Conservation (phyloP, 1,284 basidiomycete genomes). For the Leccinum subfulvum region DNA sequence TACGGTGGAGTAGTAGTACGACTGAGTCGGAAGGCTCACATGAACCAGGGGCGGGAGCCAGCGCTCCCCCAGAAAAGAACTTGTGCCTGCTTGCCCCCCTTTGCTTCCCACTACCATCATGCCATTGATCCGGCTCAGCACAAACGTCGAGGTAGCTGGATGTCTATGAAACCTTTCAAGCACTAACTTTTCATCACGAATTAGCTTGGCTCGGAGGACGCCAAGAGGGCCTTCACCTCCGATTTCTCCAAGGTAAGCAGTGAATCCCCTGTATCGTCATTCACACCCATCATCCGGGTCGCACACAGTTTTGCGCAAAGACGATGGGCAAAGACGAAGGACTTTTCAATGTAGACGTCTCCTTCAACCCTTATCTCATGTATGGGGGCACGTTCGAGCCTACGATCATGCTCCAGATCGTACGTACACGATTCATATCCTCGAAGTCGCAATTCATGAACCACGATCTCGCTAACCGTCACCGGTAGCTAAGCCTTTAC, state of each 20-base stretch:
- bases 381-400: slow-evolving; percentile 64
- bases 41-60: not conserved
- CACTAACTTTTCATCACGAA: not conserved
- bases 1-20: too few species aligned
- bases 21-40: too few species aligned
- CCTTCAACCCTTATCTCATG: slow-evolving; percentile 55
- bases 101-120: not conserved
- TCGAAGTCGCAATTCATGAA: not conserved
- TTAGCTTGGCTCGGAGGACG: not conserved
- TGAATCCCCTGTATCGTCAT: not conserved
- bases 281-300: not conserved
- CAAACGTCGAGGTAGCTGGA: not conserved
- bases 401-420: slow-evolving; percentile 55
- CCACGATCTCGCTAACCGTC: not conserved
- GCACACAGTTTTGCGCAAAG: slow-evolving; percentile 37
- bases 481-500: slow-evolving; percentile 49
- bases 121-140: not conserved
- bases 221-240: not conserved
- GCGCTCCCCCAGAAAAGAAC: not conserved
- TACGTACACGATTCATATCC: slow-evolving; percentile 34
- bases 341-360: slow-evolving; percentile 51
- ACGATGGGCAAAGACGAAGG: slow-evolving; percentile 53
- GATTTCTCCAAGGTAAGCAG: not conserved
- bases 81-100: not conserved
- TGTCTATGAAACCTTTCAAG: not conserved